These are phyloP conservation scores for Inga oerstediana DNA, from an alignment of 306 rosid species.

Conservation along the genomic window DNA sequence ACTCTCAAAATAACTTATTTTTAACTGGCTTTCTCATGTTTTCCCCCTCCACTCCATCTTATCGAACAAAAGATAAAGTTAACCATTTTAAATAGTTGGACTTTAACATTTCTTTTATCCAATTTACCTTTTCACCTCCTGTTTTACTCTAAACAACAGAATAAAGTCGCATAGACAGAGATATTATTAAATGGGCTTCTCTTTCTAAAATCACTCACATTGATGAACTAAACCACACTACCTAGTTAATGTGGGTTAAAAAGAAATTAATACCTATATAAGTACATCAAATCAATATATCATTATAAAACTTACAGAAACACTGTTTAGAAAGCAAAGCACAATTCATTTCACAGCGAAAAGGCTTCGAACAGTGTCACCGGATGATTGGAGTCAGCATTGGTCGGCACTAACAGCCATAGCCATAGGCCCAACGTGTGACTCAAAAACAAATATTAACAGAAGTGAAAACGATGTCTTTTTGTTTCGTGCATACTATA, in stretches of 20 bases:
- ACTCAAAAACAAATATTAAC: neutral
- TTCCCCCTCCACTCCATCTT: neutral
- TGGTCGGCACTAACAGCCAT: neutral
- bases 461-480: neutral
- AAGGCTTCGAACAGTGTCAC: neutral
- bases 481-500: neutral
- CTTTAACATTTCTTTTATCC: neutral
- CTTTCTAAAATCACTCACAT: neutral
- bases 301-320: neutral
- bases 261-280: neutral
- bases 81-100: neutral
- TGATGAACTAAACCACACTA: neutral
- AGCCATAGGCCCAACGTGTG: neutral
- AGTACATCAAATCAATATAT: neutral
- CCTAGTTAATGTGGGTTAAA: neutral
- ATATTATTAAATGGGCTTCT: neutral
- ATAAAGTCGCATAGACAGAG: neutral
- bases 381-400: neutral
- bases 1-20: neutral
- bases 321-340: neutral
- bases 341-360: neutral
- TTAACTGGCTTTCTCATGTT: neutral
- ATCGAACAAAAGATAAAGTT: neutral
- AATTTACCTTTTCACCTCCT: neutral
- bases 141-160: neutral